phyloP scores from a whole-genome alignment of 352 stramenopile species.

The Pythium insidiosum region DNA sequence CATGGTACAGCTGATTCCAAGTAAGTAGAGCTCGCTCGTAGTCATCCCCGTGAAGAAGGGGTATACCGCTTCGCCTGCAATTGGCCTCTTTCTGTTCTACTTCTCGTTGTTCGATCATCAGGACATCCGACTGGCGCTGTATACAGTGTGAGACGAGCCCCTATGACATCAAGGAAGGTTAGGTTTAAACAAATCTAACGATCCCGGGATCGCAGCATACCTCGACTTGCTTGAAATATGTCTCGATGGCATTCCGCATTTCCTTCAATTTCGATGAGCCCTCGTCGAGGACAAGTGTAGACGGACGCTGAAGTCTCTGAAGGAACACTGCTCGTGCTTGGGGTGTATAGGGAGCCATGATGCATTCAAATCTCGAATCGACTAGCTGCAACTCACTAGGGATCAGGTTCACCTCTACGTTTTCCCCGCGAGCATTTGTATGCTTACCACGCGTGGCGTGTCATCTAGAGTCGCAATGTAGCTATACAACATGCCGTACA shows the following conservation, averaged over 20 bases:
- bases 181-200: too few relatives aligned
- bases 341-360: conserved; percentile 15
- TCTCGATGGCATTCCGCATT: conserved; percentile 19
- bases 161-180: too few relatives aligned
- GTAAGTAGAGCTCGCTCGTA: conserved; percentile 33
- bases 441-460: conserved; percentile 26
- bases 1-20: conserved; percentile 30
- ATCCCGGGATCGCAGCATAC: too few relatives aligned
- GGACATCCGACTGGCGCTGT: too few relatives aligned
- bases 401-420: not conserved
- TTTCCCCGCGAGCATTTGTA: too few relatives aligned
- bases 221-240: conserved; percentile 22
- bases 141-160: too few relatives aligned
- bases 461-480: conserved; percentile 41
- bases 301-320: conserved; percentile 6
- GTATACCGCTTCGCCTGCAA: too few relatives aligned
- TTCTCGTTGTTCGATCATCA: too few relatives aligned
- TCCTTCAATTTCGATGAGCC: conserved; percentile 8
- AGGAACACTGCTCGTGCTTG: conserved; percentile 13
- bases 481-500: conserved; percentile 29
- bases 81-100: too few relatives aligned
- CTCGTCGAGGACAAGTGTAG: conserved; percentile 9
- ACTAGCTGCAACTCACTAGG: conserved; percentile 4
- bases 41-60: conserved; percentile 16
- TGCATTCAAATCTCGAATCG: conserved; percentile 2